Base-by-base conservation (phyloP, 495 filamentous ascomycete genomes). In the Hypoxylon trugodes region DNA sequence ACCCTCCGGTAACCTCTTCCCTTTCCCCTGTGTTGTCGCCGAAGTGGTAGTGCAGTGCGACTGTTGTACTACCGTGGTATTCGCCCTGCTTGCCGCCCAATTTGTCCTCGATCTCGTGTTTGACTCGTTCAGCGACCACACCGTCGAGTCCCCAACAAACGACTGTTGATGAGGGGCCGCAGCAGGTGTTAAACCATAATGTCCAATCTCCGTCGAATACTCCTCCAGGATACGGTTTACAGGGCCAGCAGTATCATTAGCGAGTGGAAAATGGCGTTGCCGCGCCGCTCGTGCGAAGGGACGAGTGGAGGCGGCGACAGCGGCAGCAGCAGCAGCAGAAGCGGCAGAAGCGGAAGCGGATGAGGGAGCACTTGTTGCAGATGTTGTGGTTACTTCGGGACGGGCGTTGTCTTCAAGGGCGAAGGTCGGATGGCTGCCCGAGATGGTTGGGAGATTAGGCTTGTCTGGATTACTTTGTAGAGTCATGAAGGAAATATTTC, bases 401-500 rank as follows among this genome's bases (percentile, higher is more conserved):
- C 62, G 50, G 63, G 40, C 45, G 46, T 43, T 69, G 16, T 66
- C 50, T 52, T 56, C 50, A 36, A 66, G 59, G 45, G 43, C 50
- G 54, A 65, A 48, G 26, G 50, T 66, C 56, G 69, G 45, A 24
- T 53, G 61, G 40, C 56, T 55, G 26, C 25, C 69, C 53, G 61
- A 41, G 42, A 45, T 55, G 51, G 37, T 35, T 64, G 70, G 60
- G 56, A 49, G 53, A 51, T 63, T 49, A 64, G 67, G 50, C 54
- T 63, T 59, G 53, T 66, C 61, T 36, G 46, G 42, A 25, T 68
- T 59, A 58, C 58, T 60, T 70, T 57, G 63, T 45, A 55, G 47
- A 68, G 70, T 72, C 70, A 72, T 72, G 63, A 69, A 70, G 67
- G 48, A 53, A n/a, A n/a, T n/a, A 36, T 67, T 59, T 67, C 65